Evolutionary conservation across 2,329 filamentous ascomycete genomes (phyloP).

Genomic region (Biscogniauxia marginata): DNA sequence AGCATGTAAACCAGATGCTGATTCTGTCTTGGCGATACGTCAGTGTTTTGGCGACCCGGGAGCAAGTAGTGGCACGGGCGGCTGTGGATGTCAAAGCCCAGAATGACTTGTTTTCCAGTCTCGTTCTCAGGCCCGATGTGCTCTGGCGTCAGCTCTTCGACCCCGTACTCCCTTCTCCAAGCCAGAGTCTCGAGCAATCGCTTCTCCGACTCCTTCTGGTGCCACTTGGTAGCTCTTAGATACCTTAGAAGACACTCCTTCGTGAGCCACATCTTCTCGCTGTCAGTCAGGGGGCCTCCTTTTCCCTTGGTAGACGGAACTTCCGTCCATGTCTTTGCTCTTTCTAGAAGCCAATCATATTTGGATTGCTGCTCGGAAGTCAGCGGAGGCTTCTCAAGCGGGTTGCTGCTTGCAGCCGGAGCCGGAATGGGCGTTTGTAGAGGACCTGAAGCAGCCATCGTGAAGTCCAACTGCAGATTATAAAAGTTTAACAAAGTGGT

Average conservation of each 20-base stretch:
- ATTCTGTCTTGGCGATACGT: slow-evolving; percentile 79
- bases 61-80: slow-evolving; percentile 90
- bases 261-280: slow-evolving; percentile 86
- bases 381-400: slow-evolving; percentile 57
- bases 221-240: slow-evolving; percentile 91
- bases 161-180: slow-evolving; percentile 89
- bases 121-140: slow-evolving; percentile 93
- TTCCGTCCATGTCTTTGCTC: slow-evolving; percentile 69
- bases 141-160: slow-evolving; percentile 75
- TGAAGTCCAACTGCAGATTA: slow-evolving; percentile 10
- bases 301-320: slow-evolving; percentile 58
- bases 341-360: slow-evolving; percentile 73
- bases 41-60: slow-evolving; percentile 90
- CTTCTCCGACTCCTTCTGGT: slow-evolving; percentile 69
- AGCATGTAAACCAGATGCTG: slow-evolving; percentile 96
- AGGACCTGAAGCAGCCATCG: slow-evolving; percentile 25
- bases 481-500: background rate
- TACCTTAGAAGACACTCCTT: slow-evolving; percentile 91
- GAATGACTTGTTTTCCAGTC: slow-evolving; percentile 89
- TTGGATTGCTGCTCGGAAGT: slow-evolving; percentile 77
- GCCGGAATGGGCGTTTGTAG: slow-evolving; percentile 56
- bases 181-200: slow-evolving; percentile 77
- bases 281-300: slow-evolving; percentile 67
- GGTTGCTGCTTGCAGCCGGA: slow-evolving; percentile 57
- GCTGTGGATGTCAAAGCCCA: slow-evolving; percentile 82